Base-by-base conservation (phyloP, 2,329 filamentous ascomycete species). In the Pezicula rhizophila region DNA sequence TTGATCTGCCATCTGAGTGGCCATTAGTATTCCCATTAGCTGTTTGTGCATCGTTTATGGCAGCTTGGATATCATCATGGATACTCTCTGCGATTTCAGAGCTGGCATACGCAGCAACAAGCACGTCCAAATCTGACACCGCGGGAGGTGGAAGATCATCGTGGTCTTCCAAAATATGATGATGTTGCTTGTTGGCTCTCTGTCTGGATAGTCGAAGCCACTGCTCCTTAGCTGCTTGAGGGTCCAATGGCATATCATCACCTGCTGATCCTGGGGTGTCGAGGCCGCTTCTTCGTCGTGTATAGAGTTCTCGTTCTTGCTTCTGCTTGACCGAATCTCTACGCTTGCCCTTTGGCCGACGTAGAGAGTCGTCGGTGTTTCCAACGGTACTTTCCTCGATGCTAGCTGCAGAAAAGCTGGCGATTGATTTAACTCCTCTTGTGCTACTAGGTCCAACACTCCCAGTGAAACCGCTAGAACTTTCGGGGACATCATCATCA, bases 271-370 rank as follows among this genome's bases (percentile, higher is more conserved):
- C 82, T 14, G 85, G 78, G 8, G 86, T 89, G 12, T 79, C 76
- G 6, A 78, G 72, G 5, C 75, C 68, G 45, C 77, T 78, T 69
- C 82, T 87, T 66, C 88, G 89, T 26, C 92, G 81, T 0, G 91
- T 96, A 64, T 87, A 99, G 1, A 99, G 78, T 63, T 95, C 88
- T 45, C 87, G 80, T 60, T 97, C 93, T 66, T 99, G 93, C 55
- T 85, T 88, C 59, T 87, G 76, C 57, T 84, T 87, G 51, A 99
- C 77, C 1, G 92, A 97, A 48, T 91, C 81, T 47, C 84, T 83
- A 23, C 90, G 83, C 61, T 83, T 87, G 55, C 70, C 74, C 63
- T 79, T 85, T 0, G 85, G 87, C 45, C 87, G 78, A 5, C 80
- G 72, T 23, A 79, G 74, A 0, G 82, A 78, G 46, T 84, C 79